Conservation (phyloP, 768 basidiomycete genomes). For the Brasilioporus rufonigricans region DNA sequence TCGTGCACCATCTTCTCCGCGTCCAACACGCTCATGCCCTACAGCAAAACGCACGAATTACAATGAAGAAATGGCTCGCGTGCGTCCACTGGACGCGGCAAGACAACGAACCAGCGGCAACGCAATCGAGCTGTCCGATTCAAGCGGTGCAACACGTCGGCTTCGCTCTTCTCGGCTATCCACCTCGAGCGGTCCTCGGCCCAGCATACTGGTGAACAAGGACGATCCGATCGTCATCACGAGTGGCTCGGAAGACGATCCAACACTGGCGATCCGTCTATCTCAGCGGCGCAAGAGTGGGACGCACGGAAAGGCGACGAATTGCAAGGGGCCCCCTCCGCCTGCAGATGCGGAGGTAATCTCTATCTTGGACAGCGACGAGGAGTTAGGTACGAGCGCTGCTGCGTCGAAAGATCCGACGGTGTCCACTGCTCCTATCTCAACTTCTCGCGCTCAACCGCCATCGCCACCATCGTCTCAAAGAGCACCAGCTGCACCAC, state of each 20-base stretch:
- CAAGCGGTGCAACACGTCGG: slow-evolving; percentile 10
- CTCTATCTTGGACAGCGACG: slow-evolving; percentile 29
- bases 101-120: slow-evolving; percentile 1
- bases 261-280: neutral
- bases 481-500: neutral
- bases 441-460: too few species aligned
- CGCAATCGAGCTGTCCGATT: slow-evolving; percentile 25
- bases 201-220: neutral
- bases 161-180: too few species aligned
- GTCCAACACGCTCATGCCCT: neutral
- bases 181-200: too few species aligned
- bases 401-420: neutral
- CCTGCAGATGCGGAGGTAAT: slow-evolving; percentile 25
- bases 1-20: neutral
- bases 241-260: slow-evolving; percentile 24
- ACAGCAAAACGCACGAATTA: slow-evolving; percentile 16
- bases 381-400: neutral
- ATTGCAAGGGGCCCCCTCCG: slow-evolving; percentile 1
- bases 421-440: neutral
- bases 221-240: slow-evolving; percentile 25
- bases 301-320: slow-evolving; percentile 1
- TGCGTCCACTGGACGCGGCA: slow-evolving; percentile 13
- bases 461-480: neutral
- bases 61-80: neutral
- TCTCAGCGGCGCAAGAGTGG: slow-evolving; percentile 3